phyloP scores from a whole-genome alignment of 768 basidiomycete species.

The Collybiopsis luxurians region DNA sequence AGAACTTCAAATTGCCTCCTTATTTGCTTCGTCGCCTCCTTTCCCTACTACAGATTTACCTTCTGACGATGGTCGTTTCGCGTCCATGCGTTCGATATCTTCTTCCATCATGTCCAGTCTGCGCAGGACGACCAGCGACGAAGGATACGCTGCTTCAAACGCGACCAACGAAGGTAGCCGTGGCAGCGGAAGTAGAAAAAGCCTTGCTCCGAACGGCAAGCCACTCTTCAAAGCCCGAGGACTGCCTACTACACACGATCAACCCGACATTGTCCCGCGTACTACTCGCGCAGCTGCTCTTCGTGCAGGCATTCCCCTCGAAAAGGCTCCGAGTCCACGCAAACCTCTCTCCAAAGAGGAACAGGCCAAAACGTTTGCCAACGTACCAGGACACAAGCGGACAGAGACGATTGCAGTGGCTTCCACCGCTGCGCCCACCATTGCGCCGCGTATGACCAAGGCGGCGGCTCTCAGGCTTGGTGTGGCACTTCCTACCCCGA shows the following conservation, averaged over 20 bases:
- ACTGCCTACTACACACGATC: conserved; percentile 56
- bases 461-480: conserved; percentile 72
- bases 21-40: conserved; percentile 82
- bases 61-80: conserved; percentile 33
- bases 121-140: conserved; percentile 33
- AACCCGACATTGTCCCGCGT: conserved; percentile 75
- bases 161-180: conserved; percentile 40
- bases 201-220: conserved; percentile 41
- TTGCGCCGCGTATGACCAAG: conserved; percentile 74
- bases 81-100: conserved; percentile 41
- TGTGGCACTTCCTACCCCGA: conserved; percentile 37
- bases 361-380: conserved; percentile 61
- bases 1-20: conserved; percentile 72
- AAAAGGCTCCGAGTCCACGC: conserved; percentile 45
- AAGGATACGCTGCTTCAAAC: conserved; percentile 44
- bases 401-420: conserved; percentile 65
- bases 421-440: conserved; percentile 67
- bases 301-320: conserved; percentile 56
- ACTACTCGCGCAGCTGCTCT: conserved; percentile 73
- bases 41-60: conserved; percentile 71
- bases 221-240: conserved; percentile 62
- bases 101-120: conserved; percentile 47
- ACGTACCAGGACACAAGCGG: conserved; percentile 84
- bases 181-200: conserved; percentile 34
- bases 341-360: conserved; percentile 59